phyloP scores from a whole-genome alignment of 2,329 filamentous ascomycete species.

The Dactylellina haptotyla region DNA sequence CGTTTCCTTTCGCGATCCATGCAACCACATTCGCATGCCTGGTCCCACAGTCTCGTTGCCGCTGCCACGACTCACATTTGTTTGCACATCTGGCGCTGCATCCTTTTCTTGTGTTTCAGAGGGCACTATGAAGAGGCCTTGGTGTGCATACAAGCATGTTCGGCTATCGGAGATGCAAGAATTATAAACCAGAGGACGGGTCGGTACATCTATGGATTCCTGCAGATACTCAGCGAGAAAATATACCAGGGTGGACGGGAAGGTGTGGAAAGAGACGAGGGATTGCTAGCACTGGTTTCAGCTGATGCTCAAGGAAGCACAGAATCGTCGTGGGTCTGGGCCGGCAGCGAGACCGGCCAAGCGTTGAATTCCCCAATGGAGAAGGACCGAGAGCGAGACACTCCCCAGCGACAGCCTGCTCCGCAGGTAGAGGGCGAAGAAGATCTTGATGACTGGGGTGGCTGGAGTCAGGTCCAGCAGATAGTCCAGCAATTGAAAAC shows the following conservation, averaged over 20 bases:
- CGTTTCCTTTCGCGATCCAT: conserved; percentile 76
- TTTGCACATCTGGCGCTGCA: conserved; percentile 86
- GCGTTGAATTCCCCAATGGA: conserved; percentile 56
- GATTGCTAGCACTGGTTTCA: conserved; percentile 85
- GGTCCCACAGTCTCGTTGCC: conserved; percentile 70
- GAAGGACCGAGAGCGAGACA: conserved; percentile 49
- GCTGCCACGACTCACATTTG: conserved; percentile 79
- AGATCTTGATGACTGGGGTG: conserved; percentile 57
- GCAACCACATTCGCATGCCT: conserved; percentile 63
- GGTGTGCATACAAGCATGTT: conserved; percentile 76
- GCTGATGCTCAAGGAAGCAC: conserved; percentile 84
- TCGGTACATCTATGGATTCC: conserved; percentile 82
- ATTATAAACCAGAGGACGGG: conserved; percentile 82
- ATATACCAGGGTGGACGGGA: conserved; percentile 53
- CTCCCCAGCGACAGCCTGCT: conserved; percentile 49
- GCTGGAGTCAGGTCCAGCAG: conserved; percentile 56
- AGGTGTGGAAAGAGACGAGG: conserved; percentile 72
- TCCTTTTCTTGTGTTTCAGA: conserved; percentile 79
- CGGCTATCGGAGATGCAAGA: conserved; percentile 75
- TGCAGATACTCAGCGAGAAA: conserved; percentile 72
- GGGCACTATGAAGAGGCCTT: conserved; percentile 78
- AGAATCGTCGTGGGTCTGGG: conserved; percentile 74
- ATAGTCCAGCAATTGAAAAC: conserved; percentile 55
- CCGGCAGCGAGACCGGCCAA: conserved; percentile 57
- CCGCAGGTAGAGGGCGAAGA: conserved; percentile 47